Evolutionary conservation across 345 rosid species (phyloP).

Genomic region (Heritiera fomes): DNA sequence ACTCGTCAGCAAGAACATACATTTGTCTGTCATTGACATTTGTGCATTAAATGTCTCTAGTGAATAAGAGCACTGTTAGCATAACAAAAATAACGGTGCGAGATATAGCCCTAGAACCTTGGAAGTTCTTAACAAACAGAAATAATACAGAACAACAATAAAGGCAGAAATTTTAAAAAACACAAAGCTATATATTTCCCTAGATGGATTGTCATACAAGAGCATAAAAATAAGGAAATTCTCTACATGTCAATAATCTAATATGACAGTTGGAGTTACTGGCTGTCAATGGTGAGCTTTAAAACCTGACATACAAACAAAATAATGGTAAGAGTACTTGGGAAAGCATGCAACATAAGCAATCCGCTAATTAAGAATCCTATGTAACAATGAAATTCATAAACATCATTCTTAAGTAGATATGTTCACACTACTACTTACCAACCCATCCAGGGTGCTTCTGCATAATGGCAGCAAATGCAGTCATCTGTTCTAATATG

Average conservation of each 20-base stretch:
- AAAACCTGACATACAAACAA: background rate
- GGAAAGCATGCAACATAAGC: background rate
- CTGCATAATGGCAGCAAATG: conserved; percentile 99
- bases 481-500: conserved; percentile 93
- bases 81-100: background rate
- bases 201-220: background rate
- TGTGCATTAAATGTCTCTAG: background rate
- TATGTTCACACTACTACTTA: conserved; percentile 39
- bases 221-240: background rate
- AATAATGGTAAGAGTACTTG: too few relatives aligned
- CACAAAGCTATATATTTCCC: background rate
- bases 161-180: background rate
- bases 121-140: background rate
- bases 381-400: background rate
- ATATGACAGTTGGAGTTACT: background rate
- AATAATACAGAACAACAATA: background rate
- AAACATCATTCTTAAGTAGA: background rate
- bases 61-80: background rate
- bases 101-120: background rate
- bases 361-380: conserved; percentile 1
- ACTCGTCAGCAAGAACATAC: background rate
- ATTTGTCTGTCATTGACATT: background rate
- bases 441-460: conserved; percentile 99
- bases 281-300: background rate
- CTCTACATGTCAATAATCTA: background rate